A percentile compares a stretch with the other conserved stretches of the same genome.
Evolutionary conservation across 2,329 filamentous ascomycete species (phyloP).

Genomic region (Fusarium poae): DNA sequence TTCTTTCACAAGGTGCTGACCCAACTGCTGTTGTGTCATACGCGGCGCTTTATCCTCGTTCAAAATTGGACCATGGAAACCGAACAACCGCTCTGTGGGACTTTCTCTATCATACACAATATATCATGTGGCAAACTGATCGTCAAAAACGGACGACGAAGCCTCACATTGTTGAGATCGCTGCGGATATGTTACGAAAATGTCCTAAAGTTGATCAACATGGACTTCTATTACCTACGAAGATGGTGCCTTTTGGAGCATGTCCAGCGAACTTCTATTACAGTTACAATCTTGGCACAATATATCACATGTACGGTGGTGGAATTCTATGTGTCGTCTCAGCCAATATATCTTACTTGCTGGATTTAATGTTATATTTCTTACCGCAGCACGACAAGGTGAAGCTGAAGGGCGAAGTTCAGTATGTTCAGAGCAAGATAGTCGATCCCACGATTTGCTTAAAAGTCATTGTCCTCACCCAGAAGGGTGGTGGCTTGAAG

Average conservation of each 20-base stretch:
- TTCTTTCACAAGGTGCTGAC: not conserved
- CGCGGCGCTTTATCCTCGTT: no score
- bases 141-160: not conserved
- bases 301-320: no score
- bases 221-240: not conserved
- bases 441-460: not conserved
- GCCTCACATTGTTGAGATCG: not conserved
- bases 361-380: not conserved
- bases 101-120: not conserved
- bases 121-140: not conserved
- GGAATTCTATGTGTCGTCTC: not conserved
- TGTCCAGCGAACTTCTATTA: no score
- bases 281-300: no score
- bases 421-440: not conserved
- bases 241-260: no score
- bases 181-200: not conserved
- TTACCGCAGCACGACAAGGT: not conserved
- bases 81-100: not conserved
- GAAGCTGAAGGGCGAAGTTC: not conserved
- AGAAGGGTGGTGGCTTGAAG: not conserved
- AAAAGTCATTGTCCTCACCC: rapidly evolving
- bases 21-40: not conserved
- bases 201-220: not conserved
- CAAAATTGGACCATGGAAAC: not conserved
- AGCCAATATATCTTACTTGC: not conserved